Base-by-base conservation (phyloP, 192 early-diverging fungal species). In the Podila epicladia region DNA sequence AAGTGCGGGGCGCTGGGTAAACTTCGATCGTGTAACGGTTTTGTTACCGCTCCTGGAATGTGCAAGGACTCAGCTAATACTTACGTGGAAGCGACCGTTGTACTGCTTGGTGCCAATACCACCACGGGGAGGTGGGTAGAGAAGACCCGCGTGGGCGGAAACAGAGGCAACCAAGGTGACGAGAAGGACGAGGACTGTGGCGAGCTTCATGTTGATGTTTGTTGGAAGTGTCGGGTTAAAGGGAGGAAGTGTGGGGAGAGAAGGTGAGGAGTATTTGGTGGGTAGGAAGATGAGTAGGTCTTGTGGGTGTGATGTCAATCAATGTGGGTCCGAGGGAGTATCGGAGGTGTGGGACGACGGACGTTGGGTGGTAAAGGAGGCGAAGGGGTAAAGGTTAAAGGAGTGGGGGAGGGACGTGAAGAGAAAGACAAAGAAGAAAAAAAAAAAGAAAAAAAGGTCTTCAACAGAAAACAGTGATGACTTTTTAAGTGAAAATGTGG, bases 31-130 rank as follows among this genome's bases (percentile, higher is more conserved):
- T 50, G 41, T 6, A 3, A 11, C 12, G 7, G 8, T 15, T 60
- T 60, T 24, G 26, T 60, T 19, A 12, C 7, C 19, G 15, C 9
- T 4, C 15, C 31, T 19, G 59, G 24, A 24, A 22, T 17, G 64
- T 38, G 26, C 1, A 29, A 13, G 28, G 51, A 55, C 48, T 41
- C 26, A 20, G 8, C 1, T 50, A 28, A 26, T 33, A 38, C 45
- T 72, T 80, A 80, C 77, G 35, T 72, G 69, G n/a, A 80, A 15
- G 22, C 71, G 77, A 19, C 77, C 77, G 67, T 80, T 80, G 71
- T 65, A 80, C 13, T 80, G 71, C 61, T 69, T 69, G 22, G 77
- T 73, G 19, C 77, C 71, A 33, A 62, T 51, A 24, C 77, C 77
- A 58, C 77, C 77, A 37, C 83, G 67, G 41, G 76, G 68, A 38